Evolutionary conservation across 768 basidiomycete species (phyloP).

Genomic region (Rhizopogon roseolus): DNA sequence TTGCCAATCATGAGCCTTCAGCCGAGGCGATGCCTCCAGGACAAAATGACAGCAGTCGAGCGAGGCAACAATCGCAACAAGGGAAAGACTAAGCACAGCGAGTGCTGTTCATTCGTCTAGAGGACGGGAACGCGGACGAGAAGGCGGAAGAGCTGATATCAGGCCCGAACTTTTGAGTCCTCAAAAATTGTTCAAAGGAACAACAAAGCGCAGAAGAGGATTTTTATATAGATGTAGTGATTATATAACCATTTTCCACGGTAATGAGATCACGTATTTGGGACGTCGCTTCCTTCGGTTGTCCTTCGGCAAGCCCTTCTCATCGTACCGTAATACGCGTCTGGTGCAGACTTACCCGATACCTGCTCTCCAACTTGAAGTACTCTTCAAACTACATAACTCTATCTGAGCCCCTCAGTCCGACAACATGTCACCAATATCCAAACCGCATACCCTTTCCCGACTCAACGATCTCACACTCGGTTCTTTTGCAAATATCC

Average conservation of each 20-base stretch:
- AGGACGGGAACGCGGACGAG: constrained; percentile 95
- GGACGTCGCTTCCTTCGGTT: too few relatives aligned
- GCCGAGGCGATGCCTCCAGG: constrained; percentile 67
- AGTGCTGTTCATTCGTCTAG: constrained; percentile 52
- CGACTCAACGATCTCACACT: constrained; percentile 60
- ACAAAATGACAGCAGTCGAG: constrained; percentile 38
- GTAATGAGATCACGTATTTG: background rate
- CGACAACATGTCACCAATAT: constrained; percentile 42
- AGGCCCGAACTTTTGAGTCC: constrained; percentile 93
- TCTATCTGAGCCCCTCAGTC: background rate
- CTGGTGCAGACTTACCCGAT: too few relatives aligned
- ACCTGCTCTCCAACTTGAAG: too few relatives aligned
- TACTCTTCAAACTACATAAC: too few relatives aligned
- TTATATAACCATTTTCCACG: background rate
- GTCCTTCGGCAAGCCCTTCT: too few relatives aligned
- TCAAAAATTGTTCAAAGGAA: constrained; percentile 60
- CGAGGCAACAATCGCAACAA: constrained; percentile 28
- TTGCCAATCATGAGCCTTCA: constrained; percentile 61
- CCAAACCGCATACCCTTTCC: constrained; percentile 40
- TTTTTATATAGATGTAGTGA: background rate
- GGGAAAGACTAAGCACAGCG: constrained; percentile 28
- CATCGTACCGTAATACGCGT: too few relatives aligned
- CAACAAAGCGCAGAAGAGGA: background rate
- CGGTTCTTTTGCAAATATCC: constrained; percentile 56
- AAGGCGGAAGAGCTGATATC: constrained; percentile 76